Conservation (phyloP, 2,329 filamentous ascomycete species). For the Aspergillus calidoustus region DNA sequence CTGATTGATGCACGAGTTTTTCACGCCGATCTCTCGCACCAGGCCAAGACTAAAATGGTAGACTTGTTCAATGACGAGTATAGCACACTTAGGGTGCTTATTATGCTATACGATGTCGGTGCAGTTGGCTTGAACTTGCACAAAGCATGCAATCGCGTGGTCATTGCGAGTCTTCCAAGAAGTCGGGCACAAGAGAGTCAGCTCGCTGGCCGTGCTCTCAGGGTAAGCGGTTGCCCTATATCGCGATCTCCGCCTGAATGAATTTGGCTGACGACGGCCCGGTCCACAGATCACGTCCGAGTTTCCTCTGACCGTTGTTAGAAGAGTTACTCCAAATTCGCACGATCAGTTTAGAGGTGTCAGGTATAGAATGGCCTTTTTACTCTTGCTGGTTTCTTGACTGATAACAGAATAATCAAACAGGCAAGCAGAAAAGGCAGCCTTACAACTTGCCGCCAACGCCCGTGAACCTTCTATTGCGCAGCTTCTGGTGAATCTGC, state of each 20-base stretch:
- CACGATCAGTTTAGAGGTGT: background rate
- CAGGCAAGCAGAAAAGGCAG: slow-evolving; percentile 1
- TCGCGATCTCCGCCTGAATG: background rate
- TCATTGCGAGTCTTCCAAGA: background rate
- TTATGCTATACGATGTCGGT: background rate
- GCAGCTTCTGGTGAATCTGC: background rate
- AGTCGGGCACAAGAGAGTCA: slow-evolving; percentile 1
- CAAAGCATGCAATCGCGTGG: slow-evolving; percentile 2
- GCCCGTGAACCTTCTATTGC: background rate
- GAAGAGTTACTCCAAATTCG: background rate
- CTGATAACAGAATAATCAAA: too few relatives aligned
- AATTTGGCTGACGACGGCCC: background rate
- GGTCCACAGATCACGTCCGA: background rate
- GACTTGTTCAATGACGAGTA: background rate
- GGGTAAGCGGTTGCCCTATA: background rate
- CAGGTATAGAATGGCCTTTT: too few relatives aligned
- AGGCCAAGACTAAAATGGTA: background rate
- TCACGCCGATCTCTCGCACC: background rate
- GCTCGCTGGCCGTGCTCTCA: background rate
- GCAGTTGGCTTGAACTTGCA: background rate
- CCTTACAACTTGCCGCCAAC: background rate
- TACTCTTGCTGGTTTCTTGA: too few relatives aligned
- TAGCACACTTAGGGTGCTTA: background rate
- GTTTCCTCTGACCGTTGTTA: slow-evolving; percentile 1
- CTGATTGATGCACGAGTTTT: background rate